Evolutionary conservation across 345 rosid genomes (phyloP), one percentile per base, ranked within the genome.

Genomic region (Eucalyptus sp.): DNA sequence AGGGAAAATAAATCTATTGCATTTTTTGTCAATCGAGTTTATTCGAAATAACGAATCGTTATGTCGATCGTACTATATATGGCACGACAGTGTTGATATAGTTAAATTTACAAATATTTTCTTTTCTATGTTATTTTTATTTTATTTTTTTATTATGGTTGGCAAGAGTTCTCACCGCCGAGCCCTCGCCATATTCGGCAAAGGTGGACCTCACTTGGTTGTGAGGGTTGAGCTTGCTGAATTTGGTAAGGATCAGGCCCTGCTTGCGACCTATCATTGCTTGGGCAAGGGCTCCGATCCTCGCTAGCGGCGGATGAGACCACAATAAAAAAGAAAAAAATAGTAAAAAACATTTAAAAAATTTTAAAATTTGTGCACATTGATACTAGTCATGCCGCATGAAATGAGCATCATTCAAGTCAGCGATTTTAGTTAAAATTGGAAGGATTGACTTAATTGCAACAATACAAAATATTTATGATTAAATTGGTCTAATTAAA

Each of bases 281-380:
- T 10, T 56, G 13, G 13, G 1, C 1, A 24, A 22, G 29, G 13
- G 62, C 0, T 10, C 12, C 1, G 1, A 56, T 3, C 0, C 6
- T 24, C 0, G 0, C 29, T 0, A 24, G 1, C 0, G 1, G 3
- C 0, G 2, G 5, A 25, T 0, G 29, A 56, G 13, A 24, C 1
- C 5, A 24, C 0, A 5, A 24, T 9, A 56, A 56, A 56, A 22
- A 24, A 56, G 1, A 24, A 56, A 56, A 56, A 56, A 56, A 4
- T 9, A 56, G 0, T 56, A 24, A 56, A 22, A 50, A 50, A 10
- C 0, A 52, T 20, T 56, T 9, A 10, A 5, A 24, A 24, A 10
- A 1, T 56, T 24, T 0, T 56, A 56, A 56, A 24, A 56, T 56
- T 52, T 52, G 1, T 0, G 2, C 1, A 18, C 4, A 52, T 7